phyloP scores from a whole-genome alignment of 139 green algal genomes.

The Chlorella sp. region DNA sequence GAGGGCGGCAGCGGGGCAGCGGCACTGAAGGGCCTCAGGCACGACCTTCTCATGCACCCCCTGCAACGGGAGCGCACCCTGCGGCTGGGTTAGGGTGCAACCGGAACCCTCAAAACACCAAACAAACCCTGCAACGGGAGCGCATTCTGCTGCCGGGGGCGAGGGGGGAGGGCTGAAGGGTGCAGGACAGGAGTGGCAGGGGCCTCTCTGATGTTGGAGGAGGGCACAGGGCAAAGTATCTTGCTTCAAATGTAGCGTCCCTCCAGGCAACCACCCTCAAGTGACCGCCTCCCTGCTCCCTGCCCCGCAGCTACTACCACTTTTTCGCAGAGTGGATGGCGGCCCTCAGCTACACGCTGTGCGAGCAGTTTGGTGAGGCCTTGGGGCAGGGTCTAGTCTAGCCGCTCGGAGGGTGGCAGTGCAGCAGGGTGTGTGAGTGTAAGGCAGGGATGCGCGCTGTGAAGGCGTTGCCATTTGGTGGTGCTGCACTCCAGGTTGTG shows the following conservation, averaged over 20 bases:
- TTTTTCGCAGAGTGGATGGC: neutral
- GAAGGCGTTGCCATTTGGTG: too few relatives aligned
- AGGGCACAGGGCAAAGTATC: neutral
- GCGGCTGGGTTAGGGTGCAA: too few relatives aligned
- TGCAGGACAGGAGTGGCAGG: neutral
- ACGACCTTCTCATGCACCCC: too few relatives aligned
- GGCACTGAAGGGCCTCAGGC: too few relatives aligned
- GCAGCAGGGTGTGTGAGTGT: too few relatives aligned
- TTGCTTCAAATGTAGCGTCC: neutral
- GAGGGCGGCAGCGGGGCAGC: neutral
- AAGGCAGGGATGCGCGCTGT: too few relatives aligned
- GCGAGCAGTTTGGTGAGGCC: neutral
- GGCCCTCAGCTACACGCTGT: neutral
- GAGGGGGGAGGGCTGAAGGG: neutral
- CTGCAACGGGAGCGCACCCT: too few relatives aligned
- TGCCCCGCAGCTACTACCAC: slow-evolving; percentile 4
- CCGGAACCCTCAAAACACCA: too few relatives aligned
- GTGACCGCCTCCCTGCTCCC: neutral
- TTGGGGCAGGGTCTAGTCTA: too few relatives aligned
- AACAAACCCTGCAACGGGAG: neutral
- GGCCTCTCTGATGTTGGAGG: neutral
- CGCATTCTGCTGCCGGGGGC: neutral
- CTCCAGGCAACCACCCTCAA: neutral
- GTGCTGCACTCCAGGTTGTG: too few relatives aligned
- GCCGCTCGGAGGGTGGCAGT: too few relatives aligned